These are phyloP conservation scores for Cucumis cinereus DNA, from an alignment of 306 rosid genomes.

Conservation along the genomic window DNA sequence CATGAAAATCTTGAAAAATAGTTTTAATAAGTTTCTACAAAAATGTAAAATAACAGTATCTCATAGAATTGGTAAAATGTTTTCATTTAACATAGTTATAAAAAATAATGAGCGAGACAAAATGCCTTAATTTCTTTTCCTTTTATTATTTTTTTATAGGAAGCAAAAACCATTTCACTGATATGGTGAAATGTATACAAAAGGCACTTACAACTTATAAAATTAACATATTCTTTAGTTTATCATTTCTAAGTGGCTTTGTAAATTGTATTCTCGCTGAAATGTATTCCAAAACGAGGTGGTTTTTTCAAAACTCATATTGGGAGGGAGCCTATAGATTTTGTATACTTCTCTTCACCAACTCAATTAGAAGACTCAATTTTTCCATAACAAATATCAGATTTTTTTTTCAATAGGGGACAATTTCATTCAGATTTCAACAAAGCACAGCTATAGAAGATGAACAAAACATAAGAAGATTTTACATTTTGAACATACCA, in stretches of 20 bases:
- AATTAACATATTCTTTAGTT: neutral
- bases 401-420: too few species aligned
- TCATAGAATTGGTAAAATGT: neutral
- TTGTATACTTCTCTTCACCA: neutral
- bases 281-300: neutral
- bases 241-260: neutral
- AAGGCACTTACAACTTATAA: neutral
- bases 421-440: neutral
- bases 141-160: too few species aligned
- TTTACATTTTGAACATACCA: constrained; percentile 38
- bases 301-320: neutral
- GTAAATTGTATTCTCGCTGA: neutral
- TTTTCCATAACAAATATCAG: neutral
- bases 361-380: neutral
- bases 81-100: neutral
- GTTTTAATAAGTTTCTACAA: neutral
- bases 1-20: neutral
- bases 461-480: constrained; percentile 6
- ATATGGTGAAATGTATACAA: too few species aligned
- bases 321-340: neutral
- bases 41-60: neutral
- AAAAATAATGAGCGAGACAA: neutral
- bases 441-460: neutral
- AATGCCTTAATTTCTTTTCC: too few species aligned
- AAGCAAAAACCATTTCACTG: too few species aligned